Conservation (phyloP, 768 basidiomycete species). For the Astraeus odoratus region DNA sequence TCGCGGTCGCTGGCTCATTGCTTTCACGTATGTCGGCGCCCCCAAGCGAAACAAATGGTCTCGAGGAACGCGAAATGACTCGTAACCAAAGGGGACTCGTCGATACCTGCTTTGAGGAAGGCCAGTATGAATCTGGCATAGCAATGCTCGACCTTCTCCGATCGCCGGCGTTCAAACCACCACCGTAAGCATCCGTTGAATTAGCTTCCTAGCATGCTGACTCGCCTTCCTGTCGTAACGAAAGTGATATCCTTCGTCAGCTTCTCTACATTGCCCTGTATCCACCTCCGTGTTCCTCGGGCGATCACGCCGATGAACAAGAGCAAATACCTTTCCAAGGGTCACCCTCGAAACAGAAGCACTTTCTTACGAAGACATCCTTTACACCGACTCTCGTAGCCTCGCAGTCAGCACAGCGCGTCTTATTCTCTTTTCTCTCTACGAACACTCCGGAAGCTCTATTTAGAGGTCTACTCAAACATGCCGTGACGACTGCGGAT, state of each 20-base stretch:
- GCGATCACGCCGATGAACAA: conserved; percentile 12
- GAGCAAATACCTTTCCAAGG: conserved; percentile 24
- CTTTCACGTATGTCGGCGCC: no score
- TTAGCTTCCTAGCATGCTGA: conserved; percentile 2
- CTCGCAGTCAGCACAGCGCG: conserved; percentile 42
- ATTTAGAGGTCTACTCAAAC: conserved; percentile 48
- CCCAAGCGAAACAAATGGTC: neutral
- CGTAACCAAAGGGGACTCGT: conserved; percentile 49
- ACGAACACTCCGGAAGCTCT: conserved; percentile 53
- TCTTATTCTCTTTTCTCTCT: conserved; percentile 47
- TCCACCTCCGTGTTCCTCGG: conserved; percentile 30
- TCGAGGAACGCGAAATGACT: conserved; percentile 38
- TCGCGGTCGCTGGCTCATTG: no score
- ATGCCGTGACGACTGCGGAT: conserved; percentile 22
- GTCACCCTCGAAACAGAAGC: conserved; percentile 46
- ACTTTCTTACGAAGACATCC: conserved; percentile 32
- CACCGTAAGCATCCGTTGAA: conserved; percentile 38
- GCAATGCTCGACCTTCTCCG: conserved; percentile 55
- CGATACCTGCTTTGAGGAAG: conserved; percentile 71
- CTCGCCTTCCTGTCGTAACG: conserved; percentile 6
- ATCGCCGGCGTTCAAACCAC: conserved; percentile 49
- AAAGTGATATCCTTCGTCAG: conserved; percentile 59
- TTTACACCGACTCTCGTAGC: conserved; percentile 40
- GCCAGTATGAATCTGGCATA: conserved; percentile 66
- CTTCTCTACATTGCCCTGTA: conserved; percentile 67